Evolutionary conservation across 108 stramenopile genomes (phyloP).

Genomic region (Nannochloropsis gaditana): DNA sequence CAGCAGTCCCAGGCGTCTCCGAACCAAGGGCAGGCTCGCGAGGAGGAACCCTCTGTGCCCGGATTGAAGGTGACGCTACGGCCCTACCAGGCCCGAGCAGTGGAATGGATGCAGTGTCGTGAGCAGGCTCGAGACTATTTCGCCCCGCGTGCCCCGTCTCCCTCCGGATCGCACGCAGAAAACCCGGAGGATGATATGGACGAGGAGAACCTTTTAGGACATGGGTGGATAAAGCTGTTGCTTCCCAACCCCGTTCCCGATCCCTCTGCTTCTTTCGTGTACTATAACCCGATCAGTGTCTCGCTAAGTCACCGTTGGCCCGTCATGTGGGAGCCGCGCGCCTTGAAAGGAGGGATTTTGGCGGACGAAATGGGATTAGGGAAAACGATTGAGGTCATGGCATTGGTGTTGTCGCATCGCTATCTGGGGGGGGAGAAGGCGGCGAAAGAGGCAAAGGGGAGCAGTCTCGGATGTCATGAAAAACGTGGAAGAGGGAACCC

Average conservation of each 20-base stretch:
- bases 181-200: background rate
- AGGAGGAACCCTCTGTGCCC: background rate
- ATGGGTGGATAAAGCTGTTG: background rate
- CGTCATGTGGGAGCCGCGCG: background rate
- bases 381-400: constrained; percentile 79
- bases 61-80: background rate
- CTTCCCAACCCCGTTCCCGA: background rate
- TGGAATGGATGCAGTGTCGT: background rate
- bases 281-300: background rate
- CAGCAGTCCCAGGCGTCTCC: background rate
- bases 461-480: no score
- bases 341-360: constrained; percentile 64
- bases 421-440: background rate
- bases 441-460: no score
- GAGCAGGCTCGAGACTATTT: background rate
- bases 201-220: background rate
- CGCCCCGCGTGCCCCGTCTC: background rate
- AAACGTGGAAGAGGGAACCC: no score
- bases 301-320: background rate
- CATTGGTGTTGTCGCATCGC: background rate
- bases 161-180: background rate
- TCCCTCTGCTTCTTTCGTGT: background rate
- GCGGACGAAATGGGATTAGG: constrained; percentile 90
- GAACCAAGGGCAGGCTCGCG: no score
- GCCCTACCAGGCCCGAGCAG: background rate